A percentile compares a stretch with the other conserved stretches of the same genome.
Evolutionary conservation across 2,329 filamentous ascomycete species (phyloP).

Genomic region (Pseudopithomyces chartarum): DNA sequence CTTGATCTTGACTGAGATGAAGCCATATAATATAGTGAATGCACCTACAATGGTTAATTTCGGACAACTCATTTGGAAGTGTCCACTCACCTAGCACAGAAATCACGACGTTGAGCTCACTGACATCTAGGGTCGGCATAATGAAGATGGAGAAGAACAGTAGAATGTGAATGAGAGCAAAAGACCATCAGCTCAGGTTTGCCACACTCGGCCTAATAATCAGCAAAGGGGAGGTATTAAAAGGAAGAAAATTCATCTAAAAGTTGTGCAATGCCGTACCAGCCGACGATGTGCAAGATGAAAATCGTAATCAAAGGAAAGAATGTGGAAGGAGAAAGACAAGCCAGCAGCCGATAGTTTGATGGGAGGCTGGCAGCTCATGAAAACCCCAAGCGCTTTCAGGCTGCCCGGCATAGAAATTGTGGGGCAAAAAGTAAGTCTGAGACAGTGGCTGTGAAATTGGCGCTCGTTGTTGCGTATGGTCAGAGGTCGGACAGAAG

Average conservation of each 20-base stretch:
- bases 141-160: not conserved
- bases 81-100: constrained; percentile 47
- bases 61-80: not conserved
- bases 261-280: not conserved
- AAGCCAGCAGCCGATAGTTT: too few relatives aligned
- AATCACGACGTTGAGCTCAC: constrained; percentile 57
- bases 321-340: not conserved
- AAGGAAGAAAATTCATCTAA: not conserved
- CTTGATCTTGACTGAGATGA: constrained; percentile 60
- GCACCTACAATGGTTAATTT: constrained; percentile 37
- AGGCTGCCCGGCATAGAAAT: too few relatives aligned
- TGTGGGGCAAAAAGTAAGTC: not conserved
- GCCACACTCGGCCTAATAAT: too few relatives aligned
- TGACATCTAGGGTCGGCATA: constrained; percentile 54
- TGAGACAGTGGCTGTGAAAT: not conserved
- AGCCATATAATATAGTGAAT: constrained; percentile 56
- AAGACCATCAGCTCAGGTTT: too few relatives aligned
- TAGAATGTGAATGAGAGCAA: not conserved
- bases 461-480: not conserved
- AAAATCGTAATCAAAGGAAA: not conserved
- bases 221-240: not conserved
- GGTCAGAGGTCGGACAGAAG: not conserved
- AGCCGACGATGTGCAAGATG: not conserved
- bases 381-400: too few relatives aligned
- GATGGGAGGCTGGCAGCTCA: too few relatives aligned